Evolutionary conservation across 768 basidiomycete genomes (phyloP), one percentile per base, ranked within the genome.

Genomic region (Collybia sordida): DNA sequence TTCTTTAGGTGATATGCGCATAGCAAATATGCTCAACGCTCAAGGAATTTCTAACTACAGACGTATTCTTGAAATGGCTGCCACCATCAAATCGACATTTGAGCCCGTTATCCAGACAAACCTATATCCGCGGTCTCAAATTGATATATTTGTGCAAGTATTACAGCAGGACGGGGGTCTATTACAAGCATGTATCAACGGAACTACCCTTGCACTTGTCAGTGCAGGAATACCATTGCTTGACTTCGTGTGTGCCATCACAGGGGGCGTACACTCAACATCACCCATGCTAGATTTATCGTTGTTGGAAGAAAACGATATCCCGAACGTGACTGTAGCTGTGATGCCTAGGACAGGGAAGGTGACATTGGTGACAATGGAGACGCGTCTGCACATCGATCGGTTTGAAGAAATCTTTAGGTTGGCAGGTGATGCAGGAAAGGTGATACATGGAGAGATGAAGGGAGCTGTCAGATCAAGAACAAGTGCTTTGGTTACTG

Each of bases 141-240:
- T 99, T 65, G 92, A 96, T 69, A 86, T 99, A 52, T 90, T 86
- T 67, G 78, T 99, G 6, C 93, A 96, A 66, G 86, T 99, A 23
- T 72, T 97, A 34, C 91, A 97, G 58, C 90, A 94, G 63, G 97
- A 99, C 60, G 97, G 97, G 35, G 91, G 91, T 0, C 74, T 98
- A 36, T 78, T 98, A 19, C 88, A 91, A 49, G 85, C 95, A 4
- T 88, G 92, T 56, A 90, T 99, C 61, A 99, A 98, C 64, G 95
- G 87, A 27, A 93, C 94, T 3, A 97, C 94, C 5, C 80, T 99
- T 36, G 93, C 96, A 0, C 81, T 99, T 24, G 82, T 90, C 58
- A 85, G 81, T 45, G 93, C 95, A 4, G 97, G 97, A 1, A 87
- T 99, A 19, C 90, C 97, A 0, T 75, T 98, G 57, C 68, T 83